Conservation (phyloP, 805 yeast species). For the Nakazawaea siamensis region DNA sequence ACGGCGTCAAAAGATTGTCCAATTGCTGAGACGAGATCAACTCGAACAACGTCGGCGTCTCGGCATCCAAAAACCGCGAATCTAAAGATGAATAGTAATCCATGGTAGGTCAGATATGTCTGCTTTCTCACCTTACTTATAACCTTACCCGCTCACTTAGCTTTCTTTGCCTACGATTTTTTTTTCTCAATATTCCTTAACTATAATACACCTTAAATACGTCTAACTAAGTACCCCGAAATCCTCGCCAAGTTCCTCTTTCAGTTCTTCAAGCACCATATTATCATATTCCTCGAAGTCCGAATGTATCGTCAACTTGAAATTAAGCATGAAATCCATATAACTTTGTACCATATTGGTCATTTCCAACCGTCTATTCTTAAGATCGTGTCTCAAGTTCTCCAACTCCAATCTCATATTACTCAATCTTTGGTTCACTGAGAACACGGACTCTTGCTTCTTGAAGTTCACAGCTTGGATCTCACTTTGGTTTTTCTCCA, state of each 20-base stretch:
- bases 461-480: constrained; percentile 26
- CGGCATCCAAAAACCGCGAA: constrained; percentile 66
- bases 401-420: constrained; percentile 45
- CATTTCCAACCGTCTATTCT: constrained; percentile 37
- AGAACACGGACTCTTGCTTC: constrained; percentile 13
- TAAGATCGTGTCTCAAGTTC: constrained; percentile 37
- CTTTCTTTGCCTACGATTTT: background rate
- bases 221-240: too few species aligned
- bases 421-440: constrained; percentile 30
- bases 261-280: constrained; percentile 30
- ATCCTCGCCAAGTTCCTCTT: constrained; percentile 14
- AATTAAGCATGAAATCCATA: constrained; percentile 51
- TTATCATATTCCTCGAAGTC: constrained; percentile 53
- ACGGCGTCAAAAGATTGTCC: constrained; percentile 70
- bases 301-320: constrained; percentile 61
- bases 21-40: constrained; percentile 76
- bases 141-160: too few species aligned
- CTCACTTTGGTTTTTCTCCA: constrained; percentile 56
- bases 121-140: too few species aligned
- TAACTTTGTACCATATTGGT: constrained; percentile 47
- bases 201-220: background rate
- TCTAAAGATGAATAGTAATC: constrained; percentile 76
- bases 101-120: too few species aligned
- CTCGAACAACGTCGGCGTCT: constrained; percentile 84
- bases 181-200: background rate